Percentiles rank a stretch among this genome's conserved stretches.
Evolutionary conservation across 345 rosid genomes (phyloP).

Genomic region (Eucalyptus rudis): DNA sequence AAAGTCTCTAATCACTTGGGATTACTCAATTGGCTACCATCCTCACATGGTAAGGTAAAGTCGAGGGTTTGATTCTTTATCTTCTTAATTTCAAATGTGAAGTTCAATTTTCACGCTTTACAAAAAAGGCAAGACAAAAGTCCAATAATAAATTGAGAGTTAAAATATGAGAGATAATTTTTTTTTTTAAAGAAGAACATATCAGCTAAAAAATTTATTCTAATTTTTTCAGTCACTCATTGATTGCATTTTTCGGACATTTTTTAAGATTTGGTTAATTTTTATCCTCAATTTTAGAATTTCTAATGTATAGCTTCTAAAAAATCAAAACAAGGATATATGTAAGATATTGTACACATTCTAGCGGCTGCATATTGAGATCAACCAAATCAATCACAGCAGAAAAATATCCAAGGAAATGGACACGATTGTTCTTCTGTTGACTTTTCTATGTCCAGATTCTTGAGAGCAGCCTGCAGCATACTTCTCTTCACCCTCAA

Average conservation of each 20-base stretch:
- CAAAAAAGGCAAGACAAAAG: rapidly evolving
- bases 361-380: not conserved
- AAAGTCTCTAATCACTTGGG: rapidly evolving
- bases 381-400: not conserved
- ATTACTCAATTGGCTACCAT: too few relatives aligned
- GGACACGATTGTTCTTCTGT: not conserved
- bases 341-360: not conserved
- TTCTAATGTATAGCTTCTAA: not conserved
- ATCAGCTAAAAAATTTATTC: not conserved
- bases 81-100: rapidly evolving
- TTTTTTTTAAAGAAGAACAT: not conserved
- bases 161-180: rapidly evolving
- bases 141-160: rapidly evolving
- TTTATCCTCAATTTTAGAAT: not conserved
- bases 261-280: not conserved
- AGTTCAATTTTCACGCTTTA: rapidly evolving
- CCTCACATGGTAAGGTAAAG: rapidly evolving
- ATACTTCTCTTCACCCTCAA: not conserved
- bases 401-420: not conserved
- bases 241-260: not conserved
- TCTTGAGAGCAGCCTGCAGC: not conserved
- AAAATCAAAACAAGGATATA: not conserved
- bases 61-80: rapidly evolving
- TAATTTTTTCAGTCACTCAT: not conserved
- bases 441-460: not conserved